phyloP scores from a whole-genome alignment of 805 yeast genomes.

The Cyberlindnera amylophila region DNA sequence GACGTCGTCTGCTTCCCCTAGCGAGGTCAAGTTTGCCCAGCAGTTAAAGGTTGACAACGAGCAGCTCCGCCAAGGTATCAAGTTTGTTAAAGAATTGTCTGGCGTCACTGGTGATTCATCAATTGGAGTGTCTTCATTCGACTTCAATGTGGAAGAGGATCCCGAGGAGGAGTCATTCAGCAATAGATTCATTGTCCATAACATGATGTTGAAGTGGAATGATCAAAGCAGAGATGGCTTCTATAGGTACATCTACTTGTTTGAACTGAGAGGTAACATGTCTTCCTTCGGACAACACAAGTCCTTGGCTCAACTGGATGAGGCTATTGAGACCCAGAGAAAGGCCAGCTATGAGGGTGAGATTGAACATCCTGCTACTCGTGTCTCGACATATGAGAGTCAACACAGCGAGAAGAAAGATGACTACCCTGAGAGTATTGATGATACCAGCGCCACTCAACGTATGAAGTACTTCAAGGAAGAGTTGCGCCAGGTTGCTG shows the following conservation, averaged over 20 bases:
- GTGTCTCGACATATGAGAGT: slow-evolving; percentile 21
- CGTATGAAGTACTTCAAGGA: slow-evolving; percentile 47
- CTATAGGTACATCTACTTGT: slow-evolving; percentile 52
- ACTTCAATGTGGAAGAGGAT: slow-evolving; percentile 15
- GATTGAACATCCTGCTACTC: slow-evolving; percentile 12
- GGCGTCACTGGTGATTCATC: slow-evolving; percentile 10
- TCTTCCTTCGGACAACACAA: slow-evolving; percentile 42
- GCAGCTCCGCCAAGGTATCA: slow-evolving; percentile 22
- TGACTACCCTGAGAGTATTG: slow-evolving; percentile 6
- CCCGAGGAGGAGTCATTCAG: slow-evolving; percentile 20
- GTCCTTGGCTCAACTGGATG: slow-evolving; percentile 48
- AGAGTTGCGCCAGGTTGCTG: slow-evolving; percentile 41
- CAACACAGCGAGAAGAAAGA: slow-evolving; percentile 8
- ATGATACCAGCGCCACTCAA: slow-evolving; percentile 20
- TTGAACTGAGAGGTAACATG: slow-evolving; percentile 42
- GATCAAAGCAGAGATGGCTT: slow-evolving; percentile 60
- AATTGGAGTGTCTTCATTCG: slow-evolving; percentile 8
- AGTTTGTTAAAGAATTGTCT: slow-evolving; percentile 16
- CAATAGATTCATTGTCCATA: slow-evolving; percentile 71
- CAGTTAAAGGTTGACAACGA: slow-evolving; percentile 25
- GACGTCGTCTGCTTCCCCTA: slow-evolving; percentile 25
- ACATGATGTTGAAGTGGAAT: slow-evolving; percentile 77
- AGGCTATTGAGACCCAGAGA: slow-evolving; percentile 39
- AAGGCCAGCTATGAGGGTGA: slow-evolving; percentile 15
- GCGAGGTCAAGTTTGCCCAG: slow-evolving; percentile 3